These are phyloP conservation scores for Jimgerdemannia flammicorona DNA, from an alignment of 192 early-diverging fungal species.

Conservation along the genomic window DNA sequence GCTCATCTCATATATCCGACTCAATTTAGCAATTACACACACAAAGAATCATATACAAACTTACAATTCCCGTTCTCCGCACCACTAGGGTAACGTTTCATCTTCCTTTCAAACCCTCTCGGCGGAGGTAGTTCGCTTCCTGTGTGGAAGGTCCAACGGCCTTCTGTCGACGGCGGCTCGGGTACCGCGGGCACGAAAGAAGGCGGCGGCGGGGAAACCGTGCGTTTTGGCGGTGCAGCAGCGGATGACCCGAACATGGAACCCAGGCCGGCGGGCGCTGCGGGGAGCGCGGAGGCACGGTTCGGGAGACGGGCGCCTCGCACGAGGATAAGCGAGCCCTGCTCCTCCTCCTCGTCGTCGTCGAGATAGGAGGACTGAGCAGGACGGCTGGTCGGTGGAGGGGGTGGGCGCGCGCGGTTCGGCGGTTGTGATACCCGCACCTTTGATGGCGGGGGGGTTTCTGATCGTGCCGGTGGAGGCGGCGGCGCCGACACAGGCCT, in stretches of 20 bases:
- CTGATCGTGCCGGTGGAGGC: conserved; percentile 1
- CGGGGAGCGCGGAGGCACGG: background rate
- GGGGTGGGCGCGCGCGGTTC: background rate
- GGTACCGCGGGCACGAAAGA: background rate
- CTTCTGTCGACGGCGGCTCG: background rate
- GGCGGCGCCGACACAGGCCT: conserved; percentile 18
- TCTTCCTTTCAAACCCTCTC: background rate
- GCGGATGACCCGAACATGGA: background rate
- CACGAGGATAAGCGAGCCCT: background rate
- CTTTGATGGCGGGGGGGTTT: background rate
- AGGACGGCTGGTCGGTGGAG: background rate
- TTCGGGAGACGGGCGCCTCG: background rate
- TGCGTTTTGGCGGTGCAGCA: background rate
- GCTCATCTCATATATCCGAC: background rate
- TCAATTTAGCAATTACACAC: background rate
- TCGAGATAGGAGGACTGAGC: background rate
- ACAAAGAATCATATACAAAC: background rate
- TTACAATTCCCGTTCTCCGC: background rate
- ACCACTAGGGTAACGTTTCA: conserved; percentile 3
- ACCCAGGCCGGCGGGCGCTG: background rate
- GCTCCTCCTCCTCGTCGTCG: background rate
- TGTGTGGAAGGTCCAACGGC: background rate
- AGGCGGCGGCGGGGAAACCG: background rate
- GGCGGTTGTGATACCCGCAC: background rate
- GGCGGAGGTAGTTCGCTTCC: background rate